These are phyloP conservation scores for Aureobasidium mangrovei DNA, from an alignment of 2,329 filamentous ascomycete species.

Conservation along the genomic window DNA sequence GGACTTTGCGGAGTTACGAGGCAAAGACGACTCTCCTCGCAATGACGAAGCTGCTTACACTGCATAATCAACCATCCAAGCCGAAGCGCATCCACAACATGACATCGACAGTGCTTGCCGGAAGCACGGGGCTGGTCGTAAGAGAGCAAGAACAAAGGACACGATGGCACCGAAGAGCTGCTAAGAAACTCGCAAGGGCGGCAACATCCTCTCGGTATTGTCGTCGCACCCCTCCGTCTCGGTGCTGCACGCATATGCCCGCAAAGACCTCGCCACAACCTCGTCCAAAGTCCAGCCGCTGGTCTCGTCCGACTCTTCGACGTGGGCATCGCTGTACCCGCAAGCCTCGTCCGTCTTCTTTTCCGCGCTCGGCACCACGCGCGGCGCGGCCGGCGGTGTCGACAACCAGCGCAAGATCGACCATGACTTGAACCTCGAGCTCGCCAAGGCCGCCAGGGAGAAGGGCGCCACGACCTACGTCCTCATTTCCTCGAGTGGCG, in stretches of 20 bases:
- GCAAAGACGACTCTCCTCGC: no score
- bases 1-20: no score
- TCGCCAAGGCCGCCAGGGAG: slow-evolving; percentile 65
- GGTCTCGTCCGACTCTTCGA: slow-evolving; percentile 56
- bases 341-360: slow-evolving; percentile 58
- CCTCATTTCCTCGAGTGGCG: slow-evolving; percentile 55
- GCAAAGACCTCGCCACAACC: slow-evolving; percentile 51
- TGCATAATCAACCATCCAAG: no score
- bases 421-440: slow-evolving; percentile 72
- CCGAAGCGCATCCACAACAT: slow-evolving; percentile 27
- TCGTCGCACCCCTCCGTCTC: slow-evolving; percentile 46
- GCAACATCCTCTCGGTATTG: slow-evolving; percentile 59
- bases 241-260: slow-evolving; percentile 55
- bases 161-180: slow-evolving; percentile 18
- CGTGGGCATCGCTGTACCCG: slow-evolving; percentile 57
- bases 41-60: no score
- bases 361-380: slow-evolving; percentile 73
- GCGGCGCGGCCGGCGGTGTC: slow-evolving; percentile 62
- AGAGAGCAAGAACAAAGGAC: slow-evolving; percentile 17
- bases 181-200: slow-evolving; percentile 45
- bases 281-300: slow-evolving; percentile 55
- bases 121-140: slow-evolving; percentile 56
- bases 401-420: slow-evolving; percentile 81
- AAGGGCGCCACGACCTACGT: slow-evolving; percentile 68
- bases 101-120: slow-evolving; percentile 47